Percentiles rank a stretch among this genome's conserved stretches.
phyloP scores from a whole-genome alignment of 2,329 filamentous ascomycete species.

The Xylaria sp. region DNA sequence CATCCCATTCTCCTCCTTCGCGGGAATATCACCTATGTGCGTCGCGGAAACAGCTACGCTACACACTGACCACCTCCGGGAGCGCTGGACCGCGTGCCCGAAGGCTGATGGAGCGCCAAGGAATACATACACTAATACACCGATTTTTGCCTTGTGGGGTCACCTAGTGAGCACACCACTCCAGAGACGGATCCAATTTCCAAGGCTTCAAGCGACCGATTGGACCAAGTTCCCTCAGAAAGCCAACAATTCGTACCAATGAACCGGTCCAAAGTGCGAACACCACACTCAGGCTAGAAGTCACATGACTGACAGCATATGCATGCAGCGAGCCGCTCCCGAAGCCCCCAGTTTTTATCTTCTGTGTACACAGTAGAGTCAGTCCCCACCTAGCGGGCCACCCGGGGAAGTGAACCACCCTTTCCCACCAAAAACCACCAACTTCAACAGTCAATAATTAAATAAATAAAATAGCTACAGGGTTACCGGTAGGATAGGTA shows the following conservation, averaged over 20 bases:
- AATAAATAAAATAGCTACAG: too few species aligned
- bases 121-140: conserved; percentile 24
- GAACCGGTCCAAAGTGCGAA: conserved; percentile 18
- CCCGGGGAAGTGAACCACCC: too few species aligned
- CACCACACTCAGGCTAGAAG: conserved; percentile 16
- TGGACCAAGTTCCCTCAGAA: conserved; percentile 10
- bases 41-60: background rate
- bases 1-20: conserved; percentile 13
- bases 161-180: conserved; percentile 17
- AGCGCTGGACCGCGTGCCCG: conserved; percentile 6
- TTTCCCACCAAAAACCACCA: too few species aligned
- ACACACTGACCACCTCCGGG: background rate
- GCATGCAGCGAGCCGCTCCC: conserved; percentile 51
- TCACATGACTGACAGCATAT: conserved; percentile 48
- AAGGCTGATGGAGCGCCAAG: conserved; percentile 27
- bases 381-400: too few species aligned
- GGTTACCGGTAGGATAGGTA: too few species aligned
- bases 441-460: too few species aligned
- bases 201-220: conserved; percentile 18
- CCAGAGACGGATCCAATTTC: conserved; percentile 8
- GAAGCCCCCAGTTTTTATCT: conserved; percentile 45
- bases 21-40: background rate
- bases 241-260: conserved; percentile 24
- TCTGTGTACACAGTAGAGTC: conserved; percentile 12
- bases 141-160: conserved; percentile 36